These are phyloP conservation scores for Aspergillus sergii DNA, from an alignment of 2,329 filamentous ascomycete genomes.

Conservation along the genomic window DNA sequence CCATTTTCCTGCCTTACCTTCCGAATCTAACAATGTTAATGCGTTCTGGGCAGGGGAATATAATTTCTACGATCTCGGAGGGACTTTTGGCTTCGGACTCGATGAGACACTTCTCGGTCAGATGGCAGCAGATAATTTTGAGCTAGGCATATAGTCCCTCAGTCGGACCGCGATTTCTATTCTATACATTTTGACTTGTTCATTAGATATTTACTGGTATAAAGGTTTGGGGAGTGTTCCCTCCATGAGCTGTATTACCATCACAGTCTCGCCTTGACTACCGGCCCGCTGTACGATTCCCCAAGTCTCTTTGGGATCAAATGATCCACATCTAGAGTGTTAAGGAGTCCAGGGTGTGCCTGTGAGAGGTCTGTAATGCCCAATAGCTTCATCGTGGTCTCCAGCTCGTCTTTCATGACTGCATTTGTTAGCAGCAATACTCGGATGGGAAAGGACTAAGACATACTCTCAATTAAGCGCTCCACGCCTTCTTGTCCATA, in stretches of 20 bases:
- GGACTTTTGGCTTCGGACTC: conserved; percentile 5
- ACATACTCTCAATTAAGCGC: conserved; percentile 1
- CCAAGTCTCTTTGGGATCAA: conserved; percentile 5
- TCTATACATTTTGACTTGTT: not conserved
- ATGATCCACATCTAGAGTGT: conserved; percentile 13
- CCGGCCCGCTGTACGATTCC: not conserved
- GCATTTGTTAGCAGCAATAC: not conserved
- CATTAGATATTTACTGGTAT: not conserved
- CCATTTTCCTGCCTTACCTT: not conserved
- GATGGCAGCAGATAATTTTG: conserved; percentile 9
- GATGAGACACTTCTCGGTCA: conserved; percentile 6
- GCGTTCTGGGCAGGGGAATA: conserved; percentile 3
- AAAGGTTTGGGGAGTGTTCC: not conserved
- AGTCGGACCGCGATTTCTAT: not conserved
- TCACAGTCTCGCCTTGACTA: conserved; percentile 6
- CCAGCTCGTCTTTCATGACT: conserved; percentile 15
- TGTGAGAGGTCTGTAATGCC: conserved; percentile 13
- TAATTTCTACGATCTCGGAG: conserved; percentile 6
- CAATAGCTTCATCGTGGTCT: conserved; percentile 11
- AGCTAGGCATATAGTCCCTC: not conserved
- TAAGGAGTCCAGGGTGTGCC: conserved; percentile 9
- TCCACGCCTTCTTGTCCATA: conserved; percentile 24
- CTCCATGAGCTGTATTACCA: too few relatives aligned
- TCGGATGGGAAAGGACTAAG: too few relatives aligned
- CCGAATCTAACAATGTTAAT: not conserved